Evolutionary conservation across 2,329 filamentous ascomycete genomes (phyloP).

Genomic region (Cercospora canescens): DNA sequence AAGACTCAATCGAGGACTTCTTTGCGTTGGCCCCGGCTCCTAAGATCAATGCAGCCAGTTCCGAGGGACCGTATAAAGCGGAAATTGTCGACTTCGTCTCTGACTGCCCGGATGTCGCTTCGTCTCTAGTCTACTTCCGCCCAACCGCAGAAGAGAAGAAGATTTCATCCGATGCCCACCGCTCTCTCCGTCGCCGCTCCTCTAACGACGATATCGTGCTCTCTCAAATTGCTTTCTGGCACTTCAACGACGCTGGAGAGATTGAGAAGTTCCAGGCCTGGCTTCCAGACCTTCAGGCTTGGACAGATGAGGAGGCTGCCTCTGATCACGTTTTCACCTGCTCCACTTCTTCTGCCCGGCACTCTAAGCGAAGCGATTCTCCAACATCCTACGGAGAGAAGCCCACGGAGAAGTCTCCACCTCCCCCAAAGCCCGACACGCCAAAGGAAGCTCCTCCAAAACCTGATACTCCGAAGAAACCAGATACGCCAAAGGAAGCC

Average conservation of each 20-base stretch:
- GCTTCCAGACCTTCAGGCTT: slow-evolving; percentile 45
- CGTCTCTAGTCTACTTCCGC: slow-evolving; percentile 26
- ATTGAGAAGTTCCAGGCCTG: slow-evolving; percentile 48
- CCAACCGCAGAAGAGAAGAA: slow-evolving; percentile 12
- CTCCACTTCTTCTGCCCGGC: background rate
- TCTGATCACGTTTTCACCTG: slow-evolving; percentile 24
- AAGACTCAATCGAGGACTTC: slow-evolving; percentile 49
- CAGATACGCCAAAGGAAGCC: too few relatives aligned
- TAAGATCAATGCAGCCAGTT: slow-evolving; percentile 24
- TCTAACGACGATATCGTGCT: slow-evolving; percentile 5
- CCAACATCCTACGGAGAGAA: background rate
- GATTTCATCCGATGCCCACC: background rate
- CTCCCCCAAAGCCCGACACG: background rate
- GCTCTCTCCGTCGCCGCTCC: background rate
- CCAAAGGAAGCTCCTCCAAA: background rate
- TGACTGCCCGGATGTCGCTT: slow-evolving; percentile 24
- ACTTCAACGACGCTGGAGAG: slow-evolving; percentile 46
- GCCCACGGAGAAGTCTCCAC: background rate
- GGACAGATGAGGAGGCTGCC: slow-evolving; percentile 34
- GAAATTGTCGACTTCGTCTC: slow-evolving; percentile 28
- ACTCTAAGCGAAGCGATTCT: background rate
- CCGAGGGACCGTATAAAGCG: slow-evolving; percentile 24
- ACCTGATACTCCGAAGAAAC: too few relatives aligned
- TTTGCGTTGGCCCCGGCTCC: slow-evolving; percentile 44
- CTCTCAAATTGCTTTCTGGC: slow-evolving; percentile 46